Evolutionary conservation across 129 eudicot species (phyloP).

Genomic region (Lactuca sativa): DNA sequence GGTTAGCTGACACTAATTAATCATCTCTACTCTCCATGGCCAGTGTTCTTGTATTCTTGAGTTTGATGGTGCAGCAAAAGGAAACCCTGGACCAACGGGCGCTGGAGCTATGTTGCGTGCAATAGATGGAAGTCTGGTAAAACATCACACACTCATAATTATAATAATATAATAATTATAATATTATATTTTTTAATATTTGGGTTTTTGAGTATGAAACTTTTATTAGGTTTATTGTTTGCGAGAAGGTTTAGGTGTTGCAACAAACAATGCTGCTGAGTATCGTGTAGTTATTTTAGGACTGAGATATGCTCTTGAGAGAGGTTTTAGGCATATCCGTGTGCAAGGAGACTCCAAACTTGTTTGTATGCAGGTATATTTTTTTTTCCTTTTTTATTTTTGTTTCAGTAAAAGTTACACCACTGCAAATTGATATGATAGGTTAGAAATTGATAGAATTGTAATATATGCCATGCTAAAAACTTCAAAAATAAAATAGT

Average conservation of each 20-base stretch:
- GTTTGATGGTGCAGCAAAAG: constrained; percentile 99
- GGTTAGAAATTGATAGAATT: not conserved
- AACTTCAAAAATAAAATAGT: too few relatives aligned
- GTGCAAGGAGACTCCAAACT: constrained; percentile 90
- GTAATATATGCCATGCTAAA: too few relatives aligned
- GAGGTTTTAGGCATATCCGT: constrained; percentile 66
- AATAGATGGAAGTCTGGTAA: constrained; percentile 75
- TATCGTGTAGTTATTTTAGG: constrained; percentile 82
- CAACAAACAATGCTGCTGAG: constrained; percentile 87
- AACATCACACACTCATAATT: not conserved
- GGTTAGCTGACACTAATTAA: too few relatives aligned
- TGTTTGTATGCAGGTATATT: constrained; percentile 89
- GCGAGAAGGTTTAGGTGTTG: constrained; percentile 82
- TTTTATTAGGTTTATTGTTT: constrained; percentile 59
- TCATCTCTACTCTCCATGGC: constrained; percentile 9
- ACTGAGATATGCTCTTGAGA: constrained; percentile 61
- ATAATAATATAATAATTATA: too few relatives aligned
- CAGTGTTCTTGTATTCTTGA: constrained; percentile 80
- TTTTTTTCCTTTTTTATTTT: not conserved
- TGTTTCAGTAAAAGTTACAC: too few relatives aligned
- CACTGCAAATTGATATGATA: too few relatives aligned
- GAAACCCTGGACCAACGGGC: constrained; percentile 98
- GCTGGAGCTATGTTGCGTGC: constrained; percentile 87
- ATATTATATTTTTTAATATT: not conserved
- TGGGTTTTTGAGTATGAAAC: not conserved